A percentile compares a stretch with the other conserved stretches of the same genome.
Evolutionary conservation across 495 filamentous ascomycete species (phyloP).

Genomic region (Terfezia claveryi): DNA sequence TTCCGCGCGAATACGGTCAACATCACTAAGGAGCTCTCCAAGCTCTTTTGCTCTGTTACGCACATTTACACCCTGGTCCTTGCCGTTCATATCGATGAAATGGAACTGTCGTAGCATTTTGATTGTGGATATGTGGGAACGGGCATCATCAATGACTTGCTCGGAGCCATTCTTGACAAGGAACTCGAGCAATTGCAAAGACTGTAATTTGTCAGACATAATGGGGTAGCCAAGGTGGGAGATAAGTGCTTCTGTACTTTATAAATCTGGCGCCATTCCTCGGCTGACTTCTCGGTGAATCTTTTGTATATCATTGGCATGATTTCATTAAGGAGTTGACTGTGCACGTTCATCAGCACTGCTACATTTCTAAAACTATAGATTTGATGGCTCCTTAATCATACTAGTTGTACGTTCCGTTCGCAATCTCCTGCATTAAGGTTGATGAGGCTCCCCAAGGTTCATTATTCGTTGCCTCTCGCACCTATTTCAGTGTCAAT

Average conservation of each 20-base stretch:
- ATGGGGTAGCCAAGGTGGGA: neutral
- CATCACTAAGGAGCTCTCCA: constrained; percentile 77
- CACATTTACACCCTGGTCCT: constrained; percentile 96
- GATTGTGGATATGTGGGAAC: constrained; percentile 77
- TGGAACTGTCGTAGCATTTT: constrained; percentile 99
- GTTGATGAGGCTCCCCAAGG: constrained; percentile 88
- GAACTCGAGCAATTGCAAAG: constrained; percentile 88
- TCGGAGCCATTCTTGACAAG: constrained; percentile 97
- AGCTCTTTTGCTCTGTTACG: constrained; percentile 91
- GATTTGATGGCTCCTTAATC: constrained; percentile 20
- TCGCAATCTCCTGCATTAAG: constrained; percentile 91
- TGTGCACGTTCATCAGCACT: constrained; percentile 19
- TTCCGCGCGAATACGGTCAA: constrained; percentile 78
- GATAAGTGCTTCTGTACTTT: constrained; percentile 32
- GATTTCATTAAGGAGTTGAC: constrained; percentile 93
- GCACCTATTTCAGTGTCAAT: constrained; percentile 32
- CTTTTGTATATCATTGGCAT: constrained; percentile 99
- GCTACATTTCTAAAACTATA: neutral
- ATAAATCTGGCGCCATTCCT: constrained; percentile 99
- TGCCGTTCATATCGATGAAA: constrained; percentile 86
- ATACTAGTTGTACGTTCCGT: constrained; percentile 94
- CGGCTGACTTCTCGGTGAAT: constrained; percentile 93
- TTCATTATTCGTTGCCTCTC: constrained; percentile 95
- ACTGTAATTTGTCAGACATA: constrained; percentile 21
- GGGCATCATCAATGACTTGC: constrained; percentile 89